phyloP scores from a whole-genome alignment of 73 alveolate species.

The Tetrahymena thermophila region DNA sequence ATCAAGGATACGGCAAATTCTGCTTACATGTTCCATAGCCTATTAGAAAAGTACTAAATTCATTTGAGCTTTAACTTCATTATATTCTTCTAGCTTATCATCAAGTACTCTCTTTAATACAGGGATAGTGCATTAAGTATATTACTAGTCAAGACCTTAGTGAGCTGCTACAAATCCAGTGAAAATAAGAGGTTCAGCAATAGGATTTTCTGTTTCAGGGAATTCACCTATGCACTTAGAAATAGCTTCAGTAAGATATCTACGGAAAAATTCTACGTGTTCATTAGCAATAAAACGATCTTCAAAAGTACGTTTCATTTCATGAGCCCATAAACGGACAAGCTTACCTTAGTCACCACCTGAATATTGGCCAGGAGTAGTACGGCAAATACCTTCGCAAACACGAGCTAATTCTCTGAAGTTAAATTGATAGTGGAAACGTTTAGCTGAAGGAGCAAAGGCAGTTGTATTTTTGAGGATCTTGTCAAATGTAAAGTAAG shows the following conservation, averaged over 20 bases:
- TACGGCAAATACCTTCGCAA: slow-evolving; percentile 86
- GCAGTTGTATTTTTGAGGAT: slow-evolving; percentile 75
- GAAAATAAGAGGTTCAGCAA: slow-evolving; percentile 71
- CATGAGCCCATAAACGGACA: slow-evolving; percentile 97
- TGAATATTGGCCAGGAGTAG: slow-evolving; percentile 82
- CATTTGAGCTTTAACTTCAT: slow-evolving; percentile 92
- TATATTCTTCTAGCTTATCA: slow-evolving; percentile 90
- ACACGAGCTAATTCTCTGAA: slow-evolving; percentile 93
- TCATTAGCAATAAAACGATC: slow-evolving; percentile 93
- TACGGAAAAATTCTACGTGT: slow-evolving; percentile 78
- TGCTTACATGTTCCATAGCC: slow-evolving; percentile 96
- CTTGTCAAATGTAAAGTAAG: slow-evolving; percentile 73
- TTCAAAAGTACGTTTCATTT: slow-evolving; percentile 92
- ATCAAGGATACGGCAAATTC: slow-evolving; percentile 96
- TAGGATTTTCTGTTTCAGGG: slow-evolving; percentile 66
- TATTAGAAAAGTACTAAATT: slow-evolving; percentile 97
- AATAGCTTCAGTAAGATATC: slow-evolving; percentile 25
- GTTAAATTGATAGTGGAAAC: slow-evolving; percentile 99
- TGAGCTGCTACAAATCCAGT: slow-evolving; percentile 87
- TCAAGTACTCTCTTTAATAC: slow-evolving; percentile 86
- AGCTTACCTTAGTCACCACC: slow-evolving; percentile 85
- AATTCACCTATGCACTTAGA: slow-evolving; percentile 29
- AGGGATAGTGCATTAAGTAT: slow-evolving; percentile 25
- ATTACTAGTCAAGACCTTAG: slow-evolving; percentile 49
- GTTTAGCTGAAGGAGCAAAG: slow-evolving; percentile 97